These are phyloP conservation scores for Domatiomyces catenatus DNA, from an alignment of 2,329 filamentous ascomycete species.

Conservation along the genomic window DNA sequence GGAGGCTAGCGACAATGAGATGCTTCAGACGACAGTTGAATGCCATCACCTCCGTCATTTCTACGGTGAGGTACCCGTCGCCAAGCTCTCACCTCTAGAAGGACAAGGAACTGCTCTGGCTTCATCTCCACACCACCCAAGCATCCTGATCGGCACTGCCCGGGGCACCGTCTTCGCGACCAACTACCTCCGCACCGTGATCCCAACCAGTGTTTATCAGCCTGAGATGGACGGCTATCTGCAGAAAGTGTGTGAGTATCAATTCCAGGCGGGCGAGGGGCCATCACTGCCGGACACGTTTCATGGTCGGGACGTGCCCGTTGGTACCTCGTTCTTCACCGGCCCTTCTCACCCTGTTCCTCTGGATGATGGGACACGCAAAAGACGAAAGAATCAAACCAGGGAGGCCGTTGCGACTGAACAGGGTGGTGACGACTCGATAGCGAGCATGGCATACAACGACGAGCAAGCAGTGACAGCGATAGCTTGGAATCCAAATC, in stretches of 20 bases:
- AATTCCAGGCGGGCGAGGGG: slow-evolving; percentile 31
- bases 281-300: slow-evolving; percentile 7
- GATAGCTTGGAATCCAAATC: slow-evolving; percentile 54
- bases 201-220: slow-evolving; percentile 18
- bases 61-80: slow-evolving; percentile 29
- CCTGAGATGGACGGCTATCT: slow-evolving; percentile 32
- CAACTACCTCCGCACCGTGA: slow-evolving; percentile 37
- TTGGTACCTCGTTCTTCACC: slow-evolving; percentile 5
- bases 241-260: slow-evolving; percentile 43
- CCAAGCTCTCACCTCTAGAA: slow-evolving; percentile 28
- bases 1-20: slow-evolving; percentile 7
- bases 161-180: slow-evolving; percentile 36
- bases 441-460: slow-evolving; percentile 39
- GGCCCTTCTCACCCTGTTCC: background rate
- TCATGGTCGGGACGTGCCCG: slow-evolving; percentile 6
- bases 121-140: slow-evolving; percentile 33
- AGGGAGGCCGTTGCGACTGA: slow-evolving; percentile 15
- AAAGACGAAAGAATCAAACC: slow-evolving; percentile 28
- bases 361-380: background rate
- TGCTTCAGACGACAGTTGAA: slow-evolving; percentile 7
- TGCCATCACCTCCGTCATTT: slow-evolving; percentile 15
- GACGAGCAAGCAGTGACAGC: slow-evolving; percentile 47
- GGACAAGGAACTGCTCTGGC: slow-evolving; percentile 22
- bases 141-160: slow-evolving; percentile 36
- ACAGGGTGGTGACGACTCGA: slow-evolving; percentile 4